Conservation (phyloP, 2,329 filamentous ascomycete species). For the Diplodia mutila region DNA sequence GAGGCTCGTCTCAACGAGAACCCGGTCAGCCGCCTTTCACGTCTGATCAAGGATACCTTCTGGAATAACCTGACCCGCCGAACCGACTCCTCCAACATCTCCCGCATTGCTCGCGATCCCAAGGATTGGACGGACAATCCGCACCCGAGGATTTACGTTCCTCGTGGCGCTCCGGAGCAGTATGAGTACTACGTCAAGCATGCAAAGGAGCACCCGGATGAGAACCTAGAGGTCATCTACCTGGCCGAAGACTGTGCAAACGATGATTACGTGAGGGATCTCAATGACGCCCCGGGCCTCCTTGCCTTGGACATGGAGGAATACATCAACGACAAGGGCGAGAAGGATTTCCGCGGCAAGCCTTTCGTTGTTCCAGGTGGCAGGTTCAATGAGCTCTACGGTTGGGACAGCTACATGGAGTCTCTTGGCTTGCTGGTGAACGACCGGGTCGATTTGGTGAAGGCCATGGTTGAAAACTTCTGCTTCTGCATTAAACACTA, state of each 20-base stretch:
- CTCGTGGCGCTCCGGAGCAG: slow-evolving; percentile 81
- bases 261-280: slow-evolving; percentile 75
- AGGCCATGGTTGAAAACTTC: slow-evolving; percentile 94
- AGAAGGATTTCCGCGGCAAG: slow-evolving; percentile 74
- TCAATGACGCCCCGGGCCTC: slow-evolving; percentile 87
- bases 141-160: slow-evolving; percentile 88
- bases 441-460: slow-evolving; percentile 82
- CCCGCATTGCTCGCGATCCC: slow-evolving; percentile 82
- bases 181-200: slow-evolving; percentile 85
- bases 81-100: slow-evolving; percentile 87
- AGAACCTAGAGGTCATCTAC: slow-evolving; percentile 83
- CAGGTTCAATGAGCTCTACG: slow-evolving; percentile 97
- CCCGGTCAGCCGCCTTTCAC: slow-evolving; percentile 82
- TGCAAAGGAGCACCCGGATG: slow-evolving; percentile 76
- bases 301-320: slow-evolving; percentile 89
- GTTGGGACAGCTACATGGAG: slow-evolving; percentile 99
- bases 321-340: slow-evolving; percentile 65
- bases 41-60: slow-evolving; percentile 86
- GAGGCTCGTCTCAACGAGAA: slow-evolving; percentile 93
- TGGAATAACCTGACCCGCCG: slow-evolving; percentile 89
- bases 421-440: slow-evolving; percentile 86
- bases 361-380: slow-evolving; percentile 98
- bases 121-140: slow-evolving; percentile 96
- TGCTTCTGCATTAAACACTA: slow-evolving; percentile 99
- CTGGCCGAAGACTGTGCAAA: slow-evolving; percentile 75